phyloP scores from a whole-genome alignment of 805 yeast genomes.

The Candida pini region DNA sequence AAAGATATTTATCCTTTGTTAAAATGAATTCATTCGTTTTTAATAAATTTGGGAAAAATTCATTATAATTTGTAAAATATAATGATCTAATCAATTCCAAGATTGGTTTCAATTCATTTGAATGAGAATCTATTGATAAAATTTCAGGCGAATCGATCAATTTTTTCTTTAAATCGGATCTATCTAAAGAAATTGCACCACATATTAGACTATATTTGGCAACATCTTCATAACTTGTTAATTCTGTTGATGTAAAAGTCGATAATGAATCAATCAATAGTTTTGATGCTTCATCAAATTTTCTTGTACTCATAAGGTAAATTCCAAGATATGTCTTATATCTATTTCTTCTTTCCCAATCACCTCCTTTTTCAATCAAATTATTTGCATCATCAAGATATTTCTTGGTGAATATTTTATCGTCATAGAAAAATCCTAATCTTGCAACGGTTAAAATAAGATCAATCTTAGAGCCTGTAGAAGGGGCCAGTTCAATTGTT shows the following conservation, averaged over 20 bases:
- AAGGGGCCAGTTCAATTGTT: slow-evolving; percentile 74
- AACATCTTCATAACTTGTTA: slow-evolving; percentile 82
- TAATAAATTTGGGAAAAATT: slow-evolving; percentile 70
- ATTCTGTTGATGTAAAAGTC: slow-evolving; percentile 90
- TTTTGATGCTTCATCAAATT: slow-evolving; percentile 79
- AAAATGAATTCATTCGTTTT: slow-evolving; percentile 72
- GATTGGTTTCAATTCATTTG: slow-evolving; percentile 71
- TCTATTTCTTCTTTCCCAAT: slow-evolving; percentile 97
- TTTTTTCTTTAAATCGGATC: slow-evolving; percentile 78
- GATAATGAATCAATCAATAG: slow-evolving; percentile 86
- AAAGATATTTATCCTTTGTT: slow-evolving; percentile 58
- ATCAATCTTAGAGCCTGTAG: slow-evolving; percentile 89
- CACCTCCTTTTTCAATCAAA: slow-evolving; percentile 94
- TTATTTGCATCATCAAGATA: slow-evolving; percentile 67
- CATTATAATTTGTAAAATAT: slow-evolving; percentile 81
- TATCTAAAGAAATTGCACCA: slow-evolving; percentile 77
- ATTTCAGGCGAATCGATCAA: slow-evolving; percentile 93
- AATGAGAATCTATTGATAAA: slow-evolving; percentile 67
- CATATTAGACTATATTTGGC: slow-evolving; percentile 83
- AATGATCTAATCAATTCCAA: slow-evolving; percentile 78
- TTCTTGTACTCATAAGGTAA: slow-evolving; percentile 75
- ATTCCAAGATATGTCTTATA: slow-evolving; percentile 89
- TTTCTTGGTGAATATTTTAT: slow-evolving; percentile 60
- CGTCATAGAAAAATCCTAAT: slow-evolving; percentile 85
- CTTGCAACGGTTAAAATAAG: slow-evolving; percentile 75